Evolutionary conservation across 2,329 filamentous ascomycete genomes (phyloP), one percentile per base, ranked within the genome.

Genomic region (Periconia digitata): DNA sequence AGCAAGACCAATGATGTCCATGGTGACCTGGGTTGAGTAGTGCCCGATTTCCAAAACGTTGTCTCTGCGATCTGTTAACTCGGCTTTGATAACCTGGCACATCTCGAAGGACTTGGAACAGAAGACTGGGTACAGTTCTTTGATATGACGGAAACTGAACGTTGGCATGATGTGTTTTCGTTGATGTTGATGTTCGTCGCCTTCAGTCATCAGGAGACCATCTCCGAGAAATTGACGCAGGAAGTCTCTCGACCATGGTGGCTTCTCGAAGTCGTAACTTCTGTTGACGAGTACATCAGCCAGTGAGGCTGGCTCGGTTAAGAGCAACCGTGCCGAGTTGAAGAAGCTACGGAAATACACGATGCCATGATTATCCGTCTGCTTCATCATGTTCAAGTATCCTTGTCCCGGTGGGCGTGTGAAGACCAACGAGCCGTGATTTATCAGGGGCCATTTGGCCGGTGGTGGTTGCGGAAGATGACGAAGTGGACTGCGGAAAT

Each of bases 61-160:
- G 18, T 62, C 58, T 7, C 71, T 65, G 18, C 78, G 64, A 54
- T 70, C 63, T 58, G 73, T 47, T n/a, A 83, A 66, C 21, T 78
- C 70, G 8, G 72, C 67, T 1, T 76, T 79, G 68, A 95, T 85
- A 42, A 80, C 79, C 17, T 80, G 71, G 6, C 85, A 83, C 59
- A 86, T 81, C 65, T 92, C 85, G 7, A 80, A 71, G 1, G 85
- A 81, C 72, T 95, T 95, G 17, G 73, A 62, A 90, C 90, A 96
- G 70, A 96, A 95, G 6, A 87, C 74, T 0, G 90, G 86, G 60
- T 95, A 94, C 13, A 96, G 74, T 50, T 92, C 82, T 66, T 94
- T 95, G 67, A 95, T 78, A 61, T 95, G 89, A 18, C 90, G 82
- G 64, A 90, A 95, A n/a, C 85, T 80, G 69, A 96, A 96, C 2